Evolutionary conservation across 257 asterid species (phyloP).

Genomic region (Solanum microdontum): DNA sequence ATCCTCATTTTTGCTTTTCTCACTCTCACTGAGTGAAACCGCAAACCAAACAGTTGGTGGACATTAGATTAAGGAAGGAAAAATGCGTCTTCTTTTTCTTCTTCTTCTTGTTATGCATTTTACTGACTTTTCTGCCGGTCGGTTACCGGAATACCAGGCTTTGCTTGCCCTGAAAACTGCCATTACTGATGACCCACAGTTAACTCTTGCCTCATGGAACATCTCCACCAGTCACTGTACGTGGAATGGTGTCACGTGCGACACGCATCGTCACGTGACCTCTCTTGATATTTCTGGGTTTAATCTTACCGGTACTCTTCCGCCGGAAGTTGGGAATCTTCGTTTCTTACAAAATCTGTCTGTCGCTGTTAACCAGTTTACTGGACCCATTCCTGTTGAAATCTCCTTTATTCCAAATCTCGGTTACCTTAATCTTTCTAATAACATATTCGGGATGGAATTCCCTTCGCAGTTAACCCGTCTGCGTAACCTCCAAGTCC

Average conservation of each 20-base stretch:
- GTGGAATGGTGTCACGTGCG: conserved; percentile 82
- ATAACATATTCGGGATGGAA: conserved; percentile 41
- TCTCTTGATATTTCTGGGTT: conserved; percentile 53
- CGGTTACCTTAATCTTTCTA: conserved; percentile 58
- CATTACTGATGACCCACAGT: conserved; percentile 57
- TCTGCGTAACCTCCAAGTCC: conserved; percentile 41
- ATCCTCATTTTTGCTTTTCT: not conserved
- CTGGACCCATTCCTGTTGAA: conserved; percentile 58
- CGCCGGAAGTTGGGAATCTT: conserved; percentile 49
- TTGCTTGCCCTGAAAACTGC: conserved; percentile 58
- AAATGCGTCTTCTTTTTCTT: conserved; percentile 43
- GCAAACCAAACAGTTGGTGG: not conserved
- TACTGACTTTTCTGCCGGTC: conserved; percentile 18
- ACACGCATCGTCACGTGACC: conserved; percentile 50
- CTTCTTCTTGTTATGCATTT: conserved; percentile 30
- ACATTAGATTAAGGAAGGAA: not conserved
- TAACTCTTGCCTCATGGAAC: conserved; percentile 54
- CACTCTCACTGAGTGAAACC: not conserved
- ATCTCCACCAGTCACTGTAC: conserved; percentile 45
- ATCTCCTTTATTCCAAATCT: conserved; percentile 44
- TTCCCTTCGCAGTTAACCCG: conserved; percentile 44
- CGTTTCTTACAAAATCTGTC: conserved; percentile 50
- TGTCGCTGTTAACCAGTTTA: conserved; percentile 42
- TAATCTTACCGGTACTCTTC: conserved; percentile 49
- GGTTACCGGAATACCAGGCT: conserved; percentile 42